Conservation (phyloP, 1,284 basidiomycete genomes). For the Sanguinoderma infundibulare region DNA sequence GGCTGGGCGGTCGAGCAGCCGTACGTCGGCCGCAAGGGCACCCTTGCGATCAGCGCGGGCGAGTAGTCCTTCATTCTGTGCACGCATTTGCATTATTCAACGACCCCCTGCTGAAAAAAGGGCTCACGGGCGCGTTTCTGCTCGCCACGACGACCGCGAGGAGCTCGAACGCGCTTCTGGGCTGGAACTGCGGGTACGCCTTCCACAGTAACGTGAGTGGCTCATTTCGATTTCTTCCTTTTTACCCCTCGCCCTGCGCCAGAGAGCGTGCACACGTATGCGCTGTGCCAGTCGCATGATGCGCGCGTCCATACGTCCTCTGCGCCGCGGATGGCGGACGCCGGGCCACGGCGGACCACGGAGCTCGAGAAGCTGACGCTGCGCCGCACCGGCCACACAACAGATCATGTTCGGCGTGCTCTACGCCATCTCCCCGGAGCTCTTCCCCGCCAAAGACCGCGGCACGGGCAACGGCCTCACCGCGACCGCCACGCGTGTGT, state of each 20-base stretch:
- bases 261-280: background rate
- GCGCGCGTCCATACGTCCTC: no score
- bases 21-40: conserved; percentile 64
- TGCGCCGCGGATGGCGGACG: no score
- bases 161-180: conserved; percentile 66
- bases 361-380: background rate
- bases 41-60: conserved; percentile 60
- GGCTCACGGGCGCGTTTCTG: conserved; percentile 74
- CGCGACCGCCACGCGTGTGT: conserved; percentile 59
- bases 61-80: conserved; percentile 38
- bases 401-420: conserved; percentile 79
- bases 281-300: background rate
- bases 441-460: conserved; percentile 76
- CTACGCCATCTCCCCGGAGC: conserved; percentile 71
- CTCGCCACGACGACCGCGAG: conserved; percentile 74
- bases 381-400: background rate
- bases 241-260: conserved; percentile 11
- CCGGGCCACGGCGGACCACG: background rate
- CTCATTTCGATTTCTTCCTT: background rate
- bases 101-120: conserved; percentile 45
- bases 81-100: conserved; percentile 46
- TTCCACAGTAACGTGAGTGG: conserved; percentile 61
- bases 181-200: conserved; percentile 65
- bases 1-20: conserved; percentile 69
- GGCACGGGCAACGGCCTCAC: conserved; percentile 67